Percentiles rank a stretch among this genome's conserved stretches.
Evolutionary conservation across 2,329 filamentous ascomycete species (phyloP).

Genomic region (Purpureocillium lavendulum): DNA sequence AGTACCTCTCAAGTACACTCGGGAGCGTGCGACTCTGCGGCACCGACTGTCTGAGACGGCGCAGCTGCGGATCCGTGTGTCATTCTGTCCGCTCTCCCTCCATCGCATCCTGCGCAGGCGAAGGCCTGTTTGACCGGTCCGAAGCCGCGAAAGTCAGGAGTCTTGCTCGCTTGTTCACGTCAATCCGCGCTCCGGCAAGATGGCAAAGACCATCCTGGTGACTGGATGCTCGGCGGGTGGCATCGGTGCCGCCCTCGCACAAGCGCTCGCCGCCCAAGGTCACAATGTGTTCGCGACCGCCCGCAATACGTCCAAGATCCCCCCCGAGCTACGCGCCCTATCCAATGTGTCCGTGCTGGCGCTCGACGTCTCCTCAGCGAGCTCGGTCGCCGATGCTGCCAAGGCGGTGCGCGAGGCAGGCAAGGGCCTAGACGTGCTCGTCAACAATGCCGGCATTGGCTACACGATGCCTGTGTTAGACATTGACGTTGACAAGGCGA

Average conservation of each 20-base stretch:
- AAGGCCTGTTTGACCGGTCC: too few species aligned
- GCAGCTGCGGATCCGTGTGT: too few species aligned
- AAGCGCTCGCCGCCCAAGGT: constrained; percentile 9
- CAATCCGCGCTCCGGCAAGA: too few species aligned
- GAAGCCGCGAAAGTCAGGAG: too few species aligned
- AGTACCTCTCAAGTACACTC: too few species aligned
- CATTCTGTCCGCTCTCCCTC: too few species aligned
- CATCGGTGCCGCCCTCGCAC: constrained; percentile 13
- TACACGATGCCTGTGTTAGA: constrained; percentile 18
- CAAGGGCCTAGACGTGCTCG: constrained; percentile 17
- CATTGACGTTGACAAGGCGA: constrained; percentile 12
- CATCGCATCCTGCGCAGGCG: too few species aligned
- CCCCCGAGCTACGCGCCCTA: constrained; percentile 10
- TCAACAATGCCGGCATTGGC: constrained; percentile 21
- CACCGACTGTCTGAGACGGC: too few species aligned
- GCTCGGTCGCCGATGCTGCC: constrained; percentile 11
- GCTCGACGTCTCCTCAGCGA: constrained; percentile 19
- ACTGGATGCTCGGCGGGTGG: constrained; percentile 17
- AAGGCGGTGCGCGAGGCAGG: constrained; percentile 1
- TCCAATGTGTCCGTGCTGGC: constrained; percentile 14
- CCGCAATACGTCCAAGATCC: constrained; percentile 15
- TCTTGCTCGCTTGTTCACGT: too few species aligned
- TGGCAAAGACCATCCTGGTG: constrained; percentile 11
- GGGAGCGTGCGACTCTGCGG: too few species aligned
- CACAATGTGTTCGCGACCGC: constrained; percentile 23